phyloP scores from a whole-genome alignment of 371 early-diverging fungal species.

The Mucor sp. region DNA sequence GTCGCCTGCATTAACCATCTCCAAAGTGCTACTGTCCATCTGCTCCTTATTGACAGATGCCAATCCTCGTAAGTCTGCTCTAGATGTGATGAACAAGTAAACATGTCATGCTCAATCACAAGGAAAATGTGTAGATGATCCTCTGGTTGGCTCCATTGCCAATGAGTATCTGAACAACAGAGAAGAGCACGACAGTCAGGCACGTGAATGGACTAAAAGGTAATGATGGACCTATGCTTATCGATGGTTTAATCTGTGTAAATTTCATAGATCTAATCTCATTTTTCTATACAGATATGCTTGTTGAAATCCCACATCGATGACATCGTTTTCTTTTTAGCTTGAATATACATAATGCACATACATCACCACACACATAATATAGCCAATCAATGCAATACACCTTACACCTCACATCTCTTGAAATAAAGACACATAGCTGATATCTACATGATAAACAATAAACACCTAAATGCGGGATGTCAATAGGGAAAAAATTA shows the following conservation, averaged over 20 bases:
- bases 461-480: neutral
- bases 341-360: neutral
- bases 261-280: conserved; percentile 12
- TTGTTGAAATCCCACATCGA: conserved; percentile 2
- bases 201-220: conserved; percentile 92
- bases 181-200: conserved; percentile 89
- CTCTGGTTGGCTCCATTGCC: conserved; percentile 92
- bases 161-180: conserved; percentile 86
- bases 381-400: neutral
- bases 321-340: neutral
- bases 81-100: neutral
- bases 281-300: conserved; percentile 16
- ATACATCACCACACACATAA: neutral
- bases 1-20: conserved; percentile 99
- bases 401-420: neutral
- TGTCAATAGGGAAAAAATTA: neutral
- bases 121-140: conserved; percentile 69
- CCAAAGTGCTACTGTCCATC: conserved; percentile 97
- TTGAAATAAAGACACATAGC: neutral
- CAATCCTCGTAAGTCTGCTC: conserved; percentile 75
- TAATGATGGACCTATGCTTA: conserved; percentile 26
- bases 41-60: conserved; percentile 98
- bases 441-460: neutral
- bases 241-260: neutral
- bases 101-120: neutral